Percentiles rank a stretch among this genome's conserved stretches.
Evolutionary conservation across 2,329 filamentous ascomycete genomes (phyloP).

Genomic region (Acephala macrosclerotiorum): DNA sequence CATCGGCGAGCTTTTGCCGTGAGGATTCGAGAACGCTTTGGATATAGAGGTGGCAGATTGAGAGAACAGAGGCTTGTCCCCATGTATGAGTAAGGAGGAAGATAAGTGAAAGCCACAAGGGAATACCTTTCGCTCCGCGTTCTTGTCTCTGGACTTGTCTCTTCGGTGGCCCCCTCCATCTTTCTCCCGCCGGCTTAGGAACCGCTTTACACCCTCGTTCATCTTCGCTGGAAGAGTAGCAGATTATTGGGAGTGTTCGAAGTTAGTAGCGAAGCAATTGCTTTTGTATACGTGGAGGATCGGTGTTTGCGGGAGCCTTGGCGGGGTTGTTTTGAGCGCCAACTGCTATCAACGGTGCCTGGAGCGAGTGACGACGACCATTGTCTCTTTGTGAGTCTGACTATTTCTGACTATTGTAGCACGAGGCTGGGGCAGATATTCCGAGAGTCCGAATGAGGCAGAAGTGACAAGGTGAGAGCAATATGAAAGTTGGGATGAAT

Average conservation of each 20-base stretch:
- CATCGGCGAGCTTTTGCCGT: constrained; percentile 33
- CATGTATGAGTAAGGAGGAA: constrained; percentile 28
- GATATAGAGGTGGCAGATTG: constrained; percentile 31
- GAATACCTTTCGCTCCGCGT: constrained; percentile 55
- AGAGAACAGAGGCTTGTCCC: constrained; percentile 26
- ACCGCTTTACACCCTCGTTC: constrained; percentile 58
- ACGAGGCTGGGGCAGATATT: constrained; percentile 1
- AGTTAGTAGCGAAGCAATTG: constrained; percentile 1
- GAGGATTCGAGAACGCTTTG: constrained; percentile 33
- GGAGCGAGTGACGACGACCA: constrained; percentile 27
- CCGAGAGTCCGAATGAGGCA: not conserved
- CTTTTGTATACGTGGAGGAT: not conserved
- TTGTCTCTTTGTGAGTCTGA: constrained; percentile 14
- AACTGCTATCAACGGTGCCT: constrained; percentile 26
- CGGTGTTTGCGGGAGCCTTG: constrained; percentile 7
- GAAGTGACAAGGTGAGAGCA: not conserved
- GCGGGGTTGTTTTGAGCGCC: not conserved
- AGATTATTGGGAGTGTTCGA: not conserved
- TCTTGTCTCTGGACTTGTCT: constrained; percentile 62
- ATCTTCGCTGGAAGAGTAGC: not conserved
- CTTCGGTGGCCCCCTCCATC: constrained; percentile 57
- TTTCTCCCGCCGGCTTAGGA: constrained; percentile 76
- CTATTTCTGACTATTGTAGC: not conserved
- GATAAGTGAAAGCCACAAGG: constrained; percentile 19
- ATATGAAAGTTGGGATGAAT: constrained; percentile 7